Conservation (phyloP, 2,329 filamentous ascomycete species). For the Botrytis byssoidea region DNA sequence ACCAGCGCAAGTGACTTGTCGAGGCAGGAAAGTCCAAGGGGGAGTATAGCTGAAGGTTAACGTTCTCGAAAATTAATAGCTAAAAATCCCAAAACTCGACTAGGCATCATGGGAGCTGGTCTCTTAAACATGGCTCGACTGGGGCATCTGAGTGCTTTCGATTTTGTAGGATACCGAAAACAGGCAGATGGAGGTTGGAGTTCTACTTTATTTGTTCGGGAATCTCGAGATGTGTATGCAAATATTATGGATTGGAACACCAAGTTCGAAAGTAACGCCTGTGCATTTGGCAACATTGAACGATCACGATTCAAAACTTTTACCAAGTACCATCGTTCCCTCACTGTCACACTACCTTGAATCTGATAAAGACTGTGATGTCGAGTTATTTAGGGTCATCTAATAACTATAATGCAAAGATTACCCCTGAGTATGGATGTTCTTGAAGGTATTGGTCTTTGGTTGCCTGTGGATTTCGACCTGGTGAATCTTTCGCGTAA, state of each 20-base stretch:
- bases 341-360: background rate
- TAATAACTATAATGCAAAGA: background rate
- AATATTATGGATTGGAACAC: background rate
- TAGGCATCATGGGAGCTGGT: background rate
- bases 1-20: constrained; percentile 5
- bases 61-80: background rate
- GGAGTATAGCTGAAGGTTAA: constrained; percentile 28
- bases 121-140: background rate
- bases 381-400: background rate
- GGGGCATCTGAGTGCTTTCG: background rate
- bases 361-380: background rate
- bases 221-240: background rate
- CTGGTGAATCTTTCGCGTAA: background rate
- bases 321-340: background rate
- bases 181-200: background rate
- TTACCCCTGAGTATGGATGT: background rate
- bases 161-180: background rate
- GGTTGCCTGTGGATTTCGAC: background rate
- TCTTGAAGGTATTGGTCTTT: background rate
- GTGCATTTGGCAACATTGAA: background rate
- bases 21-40: constrained; percentile 30
- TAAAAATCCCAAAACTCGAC: too few species aligned
- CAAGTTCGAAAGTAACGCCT: background rate
- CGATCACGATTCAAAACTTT: background rate
- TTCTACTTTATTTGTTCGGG: background rate